A percentile compares a stretch with the other conserved stretches of the same genome.
Conservation (phyloP, 331 rosid genomes). For the Phaseolus coccineus region DNA sequence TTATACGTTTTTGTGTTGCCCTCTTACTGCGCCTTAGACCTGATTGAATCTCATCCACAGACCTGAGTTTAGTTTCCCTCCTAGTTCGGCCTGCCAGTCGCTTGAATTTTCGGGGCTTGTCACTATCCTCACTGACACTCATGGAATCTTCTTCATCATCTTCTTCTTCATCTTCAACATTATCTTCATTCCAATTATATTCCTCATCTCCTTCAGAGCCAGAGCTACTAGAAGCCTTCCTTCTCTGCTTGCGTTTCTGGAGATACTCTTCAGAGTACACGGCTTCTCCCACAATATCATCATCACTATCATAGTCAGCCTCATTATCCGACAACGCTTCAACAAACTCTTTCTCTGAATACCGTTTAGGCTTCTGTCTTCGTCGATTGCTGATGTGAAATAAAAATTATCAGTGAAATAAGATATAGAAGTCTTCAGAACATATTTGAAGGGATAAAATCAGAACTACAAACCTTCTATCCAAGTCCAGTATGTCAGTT, state of each 20-base stretch:
- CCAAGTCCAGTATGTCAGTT: constrained; percentile 70
- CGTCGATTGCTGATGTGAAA: constrained; percentile 67
- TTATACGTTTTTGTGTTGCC: constrained; percentile 80
- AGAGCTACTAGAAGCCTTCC: constrained; percentile 78
- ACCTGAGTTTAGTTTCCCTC: constrained; percentile 82
- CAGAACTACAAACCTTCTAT: constrained; percentile 62
- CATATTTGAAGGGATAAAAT: constrained; percentile 10
- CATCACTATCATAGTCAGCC: constrained; percentile 84
- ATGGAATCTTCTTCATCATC: constrained; percentile 64
- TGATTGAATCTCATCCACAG: constrained; percentile 77
- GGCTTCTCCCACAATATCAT: constrained; percentile 96
- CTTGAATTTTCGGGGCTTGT: constrained; percentile 68
- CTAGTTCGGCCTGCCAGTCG: constrained; percentile 75
- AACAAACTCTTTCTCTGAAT: constrained; percentile 84
- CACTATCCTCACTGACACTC: constrained; percentile 87
- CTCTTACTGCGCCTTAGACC: constrained; percentile 96
- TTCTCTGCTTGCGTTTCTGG: constrained; percentile 80
- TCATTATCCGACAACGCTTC: constrained; percentile 88
- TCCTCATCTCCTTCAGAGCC: constrained; percentile 94
- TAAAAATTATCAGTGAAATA: constrained; percentile 17
- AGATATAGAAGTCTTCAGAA: background rate
- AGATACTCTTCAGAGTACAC: constrained; percentile 91
- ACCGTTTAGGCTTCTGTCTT: constrained; percentile 85
- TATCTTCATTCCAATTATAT: constrained; percentile 84
- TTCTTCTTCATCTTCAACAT: constrained; percentile 87